Evolutionary conservation across 192 early-diverging fungal genomes (phyloP).

Genomic region (Backusella sp.): DNA sequence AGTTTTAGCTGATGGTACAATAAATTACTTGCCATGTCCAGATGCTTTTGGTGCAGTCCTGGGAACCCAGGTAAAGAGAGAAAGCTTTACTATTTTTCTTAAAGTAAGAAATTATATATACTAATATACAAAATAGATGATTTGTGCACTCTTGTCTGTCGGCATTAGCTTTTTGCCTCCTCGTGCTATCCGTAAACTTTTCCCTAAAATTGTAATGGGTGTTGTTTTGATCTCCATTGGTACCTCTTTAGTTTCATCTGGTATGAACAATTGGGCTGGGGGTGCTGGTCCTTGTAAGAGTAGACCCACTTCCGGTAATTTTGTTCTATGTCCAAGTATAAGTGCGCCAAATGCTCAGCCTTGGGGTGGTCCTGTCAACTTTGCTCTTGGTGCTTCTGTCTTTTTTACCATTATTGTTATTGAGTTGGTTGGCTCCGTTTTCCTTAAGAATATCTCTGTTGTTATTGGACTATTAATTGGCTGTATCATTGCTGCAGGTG

Average conservation of each 20-base stretch:
- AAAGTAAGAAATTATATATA: background rate
- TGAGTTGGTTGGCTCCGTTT: constrained; percentile 56
- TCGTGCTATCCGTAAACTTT: constrained; percentile 43
- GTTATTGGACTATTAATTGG: constrained; percentile 51
- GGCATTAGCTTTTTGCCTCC: constrained; percentile 49
- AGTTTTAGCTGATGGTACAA: constrained; percentile 32
- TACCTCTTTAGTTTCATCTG: constrained; percentile 43
- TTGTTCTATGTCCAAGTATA: constrained; percentile 42
- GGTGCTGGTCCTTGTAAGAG: constrained; percentile 45
- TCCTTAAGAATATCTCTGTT: constrained; percentile 54
- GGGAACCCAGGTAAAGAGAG: constrained; percentile 33
- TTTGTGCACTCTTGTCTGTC: constrained; percentile 47
- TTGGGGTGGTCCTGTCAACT: constrained; percentile 48
- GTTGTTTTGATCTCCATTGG: constrained; percentile 50
- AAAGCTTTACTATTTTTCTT: background rate
- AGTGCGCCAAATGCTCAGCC: constrained; percentile 50
- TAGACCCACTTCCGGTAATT: constrained; percentile 41
- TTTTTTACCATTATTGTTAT: constrained; percentile 48
- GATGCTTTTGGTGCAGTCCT: constrained; percentile 52
- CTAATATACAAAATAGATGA: constrained; percentile 25
- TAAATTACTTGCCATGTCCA: constrained; percentile 42
- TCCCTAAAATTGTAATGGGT: constrained; percentile 58
- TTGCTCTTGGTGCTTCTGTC: constrained; percentile 50
- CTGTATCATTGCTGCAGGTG: constrained; percentile 48
- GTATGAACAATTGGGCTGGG: constrained; percentile 51